Conservation (phyloP, 2,329 filamentous ascomycete species). For the Thelonectria discophora region DNA sequence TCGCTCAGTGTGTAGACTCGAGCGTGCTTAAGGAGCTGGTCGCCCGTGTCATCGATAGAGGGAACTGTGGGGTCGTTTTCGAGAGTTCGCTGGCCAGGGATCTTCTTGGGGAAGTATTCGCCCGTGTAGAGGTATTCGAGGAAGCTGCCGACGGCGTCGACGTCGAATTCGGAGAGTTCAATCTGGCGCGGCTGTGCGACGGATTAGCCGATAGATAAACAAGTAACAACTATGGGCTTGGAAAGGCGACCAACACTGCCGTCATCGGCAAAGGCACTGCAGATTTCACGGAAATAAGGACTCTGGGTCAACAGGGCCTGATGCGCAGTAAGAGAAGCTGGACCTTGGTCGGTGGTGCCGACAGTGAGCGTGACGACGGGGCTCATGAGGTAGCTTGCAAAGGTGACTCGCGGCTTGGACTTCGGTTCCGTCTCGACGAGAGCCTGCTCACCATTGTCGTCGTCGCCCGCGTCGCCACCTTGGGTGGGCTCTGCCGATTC, state of each 20-base stretch:
- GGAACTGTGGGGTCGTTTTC: slow-evolving; percentile 74
- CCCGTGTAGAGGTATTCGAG: slow-evolving; percentile 54
- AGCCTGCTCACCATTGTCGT: slow-evolving; percentile 49
- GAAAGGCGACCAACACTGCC: slow-evolving; percentile 61
- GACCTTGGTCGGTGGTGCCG: slow-evolving; percentile 68
- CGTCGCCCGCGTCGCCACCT: slow-evolving; percentile 45
- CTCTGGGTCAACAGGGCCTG: slow-evolving; percentile 79
- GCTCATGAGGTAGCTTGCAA: slow-evolving; percentile 70
- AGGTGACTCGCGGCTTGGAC: slow-evolving; percentile 52
- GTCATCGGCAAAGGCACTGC: slow-evolving; percentile 68
- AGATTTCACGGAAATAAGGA: slow-evolving; percentile 75
- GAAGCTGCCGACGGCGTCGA: slow-evolving; percentile 50
- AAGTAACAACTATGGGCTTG: neutral
- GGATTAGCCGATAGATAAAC: slow-evolving; percentile 1
- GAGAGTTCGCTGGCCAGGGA: slow-evolving; percentile 70
- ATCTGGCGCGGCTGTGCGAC: slow-evolving; percentile 68
- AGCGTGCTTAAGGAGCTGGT: slow-evolving; percentile 87
- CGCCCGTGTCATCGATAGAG: slow-evolving; percentile 77
- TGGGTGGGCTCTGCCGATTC: slow-evolving; percentile 35
- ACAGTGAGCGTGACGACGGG: slow-evolving; percentile 75
- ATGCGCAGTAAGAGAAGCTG: slow-evolving; percentile 78
- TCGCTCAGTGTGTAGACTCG: slow-evolving; percentile 89
- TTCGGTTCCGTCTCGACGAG: slow-evolving; percentile 49
- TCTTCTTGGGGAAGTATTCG: slow-evolving; percentile 75
- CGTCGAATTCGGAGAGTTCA: slow-evolving; percentile 60